Percentiles rank a stretch among this genome's conserved stretches.
Conservation (phyloP, 768 basidiomycete genomes). For the Auricularia sp. region DNA sequence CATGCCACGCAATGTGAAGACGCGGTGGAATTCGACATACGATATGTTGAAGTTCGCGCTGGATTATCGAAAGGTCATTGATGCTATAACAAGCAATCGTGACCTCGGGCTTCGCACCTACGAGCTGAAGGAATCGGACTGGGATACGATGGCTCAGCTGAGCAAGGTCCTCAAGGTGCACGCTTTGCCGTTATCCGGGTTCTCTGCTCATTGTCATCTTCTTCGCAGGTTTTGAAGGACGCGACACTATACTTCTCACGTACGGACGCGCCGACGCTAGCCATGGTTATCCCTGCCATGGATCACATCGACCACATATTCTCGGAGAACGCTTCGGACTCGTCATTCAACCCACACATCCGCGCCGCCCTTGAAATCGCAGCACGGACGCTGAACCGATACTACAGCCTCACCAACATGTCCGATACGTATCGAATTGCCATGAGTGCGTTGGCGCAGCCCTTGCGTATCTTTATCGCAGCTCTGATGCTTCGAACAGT, state of each 20-base stretch:
- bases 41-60: constrained; percentile 13
- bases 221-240: constrained; percentile 12
- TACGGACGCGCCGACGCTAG: constrained; percentile 12
- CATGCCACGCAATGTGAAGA: constrained; percentile 18
- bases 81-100: constrained; percentile 1
- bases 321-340: constrained; percentile 6
- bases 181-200: neutral
- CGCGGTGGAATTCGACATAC: constrained; percentile 4
- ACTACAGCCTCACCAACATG: constrained; percentile 21
- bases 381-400: constrained; percentile 23
- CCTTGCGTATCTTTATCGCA: no score
- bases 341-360: constrained; percentile 13
- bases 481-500: no score
- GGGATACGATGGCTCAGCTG: constrained; percentile 10
- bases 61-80: constrained; percentile 7
- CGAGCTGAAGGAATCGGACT: constrained; percentile 11
- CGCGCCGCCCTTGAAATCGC: constrained; percentile 18
- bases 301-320: constrained; percentile 12
- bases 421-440: constrained; percentile 24
- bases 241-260: constrained; percentile 17
- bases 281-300: constrained; percentile 19
- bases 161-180: constrained; percentile 15
- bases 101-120: constrained; percentile 2
- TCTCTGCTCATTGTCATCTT: neutral
- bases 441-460: constrained; percentile 17